Percentiles rank a stretch among this genome's conserved stretches.
Evolutionary conservation across 1,284 basidiomycete genomes (phyloP).

Genomic region (Tilletia indica): DNA sequence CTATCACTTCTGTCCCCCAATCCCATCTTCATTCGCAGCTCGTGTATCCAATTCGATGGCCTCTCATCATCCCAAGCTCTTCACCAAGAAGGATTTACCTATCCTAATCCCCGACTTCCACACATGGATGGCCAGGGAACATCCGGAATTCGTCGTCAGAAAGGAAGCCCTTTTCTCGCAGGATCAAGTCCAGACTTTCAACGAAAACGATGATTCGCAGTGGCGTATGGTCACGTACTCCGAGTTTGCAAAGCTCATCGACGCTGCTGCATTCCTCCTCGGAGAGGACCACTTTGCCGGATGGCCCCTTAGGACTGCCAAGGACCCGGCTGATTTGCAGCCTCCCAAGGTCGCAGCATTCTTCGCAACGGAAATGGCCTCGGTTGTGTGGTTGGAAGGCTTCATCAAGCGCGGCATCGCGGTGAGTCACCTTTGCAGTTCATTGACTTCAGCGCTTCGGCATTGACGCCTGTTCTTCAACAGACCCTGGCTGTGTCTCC

Average conservation of each 20-base stretch:
- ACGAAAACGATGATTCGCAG: not conserved
- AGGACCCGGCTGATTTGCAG: not conserved
- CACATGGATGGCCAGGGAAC: not conserved
- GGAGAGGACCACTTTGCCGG: not conserved
- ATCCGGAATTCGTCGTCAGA: not conserved
- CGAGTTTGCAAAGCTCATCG: not conserved
- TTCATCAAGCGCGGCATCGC: not conserved
- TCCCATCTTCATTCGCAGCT: too few relatives aligned
- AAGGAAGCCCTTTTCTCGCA: not conserved
- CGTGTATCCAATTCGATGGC: too few relatives aligned
- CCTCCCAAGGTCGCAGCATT: conserved; percentile 8
- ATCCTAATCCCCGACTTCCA: not conserved
- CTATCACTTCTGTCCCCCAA: too few relatives aligned
- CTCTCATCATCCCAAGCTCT: not conserved
- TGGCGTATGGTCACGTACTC: not conserved
- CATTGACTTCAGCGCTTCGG: not conserved
- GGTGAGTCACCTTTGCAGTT: not conserved
- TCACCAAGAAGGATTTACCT: not conserved
- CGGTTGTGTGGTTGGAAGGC: not conserved
- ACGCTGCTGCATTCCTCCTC: not conserved
- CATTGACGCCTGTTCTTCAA: too few relatives aligned
- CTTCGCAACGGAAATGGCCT: not conserved
- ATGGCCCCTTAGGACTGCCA: not conserved
- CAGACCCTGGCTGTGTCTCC: not conserved
- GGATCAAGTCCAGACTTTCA: not conserved